Evolutionary conservation across 2,329 filamentous ascomycete genomes (phyloP), one percentile per base, ranked within the genome.

Genomic region (Arthroderma sp.): DNA sequence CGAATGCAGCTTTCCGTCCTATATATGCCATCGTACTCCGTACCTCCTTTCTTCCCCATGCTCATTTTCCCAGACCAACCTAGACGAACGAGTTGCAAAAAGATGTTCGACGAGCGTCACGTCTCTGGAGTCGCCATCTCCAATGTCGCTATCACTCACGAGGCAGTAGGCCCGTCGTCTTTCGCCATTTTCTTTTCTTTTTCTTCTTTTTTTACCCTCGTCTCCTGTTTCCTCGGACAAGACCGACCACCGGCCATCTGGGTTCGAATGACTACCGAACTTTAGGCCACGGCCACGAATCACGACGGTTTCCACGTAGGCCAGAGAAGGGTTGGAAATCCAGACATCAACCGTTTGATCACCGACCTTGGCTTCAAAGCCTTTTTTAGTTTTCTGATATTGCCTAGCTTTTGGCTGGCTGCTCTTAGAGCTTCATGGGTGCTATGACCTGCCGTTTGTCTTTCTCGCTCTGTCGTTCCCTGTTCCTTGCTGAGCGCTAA

Each of bases 361-460:
- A 39, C 35, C 23, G 37, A 35, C 53, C 37, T 38, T 39, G 37
- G 6, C n/a, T 37, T 44, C 21, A 15, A 49, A 49, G 25, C 37
- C 17, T 47, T 55, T 23, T 54, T 31, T 8, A 51, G 33, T 47
- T 55, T 23, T 54, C 41, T 8, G 33, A 51, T 51, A 35, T 51
- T 33, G 23, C 13, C n/a, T 31, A 19, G 25, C 25, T 15, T 31
- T 31, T 51, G 1, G 47, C 55, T 44, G 23, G 28, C 28, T 13
- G 25, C 25, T 39, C 3, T 31, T 31, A 31, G 28, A 31, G 28
- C 28, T 3, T 53, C 43, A 23, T 44, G 28, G 31, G 39, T 41
- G 38, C 56, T 41, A 47, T 49, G 56, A 31, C 51, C 56, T 31
- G 35, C 51, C 25, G 49, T 55, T 55, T 41, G 31, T 25, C 19